These are phyloP conservation scores for Xerocomus spinulosus DNA, from an alignment of 768 basidiomycete species.

Conservation along the genomic window DNA sequence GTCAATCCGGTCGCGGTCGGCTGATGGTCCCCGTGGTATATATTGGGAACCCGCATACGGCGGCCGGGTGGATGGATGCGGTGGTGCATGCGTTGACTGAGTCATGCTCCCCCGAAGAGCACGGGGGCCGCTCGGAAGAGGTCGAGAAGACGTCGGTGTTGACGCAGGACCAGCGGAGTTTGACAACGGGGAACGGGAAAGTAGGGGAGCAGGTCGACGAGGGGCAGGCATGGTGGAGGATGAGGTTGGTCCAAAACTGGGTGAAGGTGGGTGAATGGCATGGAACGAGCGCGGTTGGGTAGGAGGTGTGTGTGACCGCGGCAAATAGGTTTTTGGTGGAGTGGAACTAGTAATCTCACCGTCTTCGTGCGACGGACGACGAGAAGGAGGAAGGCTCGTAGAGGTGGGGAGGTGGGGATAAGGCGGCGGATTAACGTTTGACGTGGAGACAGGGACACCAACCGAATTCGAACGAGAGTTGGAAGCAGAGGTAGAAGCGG, in stretches of 20 bases:
- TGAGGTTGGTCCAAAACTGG: conserved; percentile 22
- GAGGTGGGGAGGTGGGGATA: not conserved
- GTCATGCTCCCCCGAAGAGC: conserved; percentile 32
- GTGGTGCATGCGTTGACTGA: conserved; percentile 19
- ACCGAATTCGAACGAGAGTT: conserved; percentile 27
- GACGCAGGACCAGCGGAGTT: conserved; percentile 17
- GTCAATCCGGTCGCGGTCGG: conserved; percentile 46
- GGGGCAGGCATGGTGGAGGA: conserved; percentile 20
- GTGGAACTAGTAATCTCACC: conserved; percentile 46
- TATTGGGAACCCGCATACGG: conserved; percentile 30
- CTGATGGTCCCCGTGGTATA: conserved; percentile 48
- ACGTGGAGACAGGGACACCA: conserved; percentile 8
- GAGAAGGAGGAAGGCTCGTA: conserved; percentile 15
- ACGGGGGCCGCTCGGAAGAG: conserved; percentile 38
- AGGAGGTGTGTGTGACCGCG: conserved; percentile 42
- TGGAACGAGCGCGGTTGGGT: conserved; percentile 47
- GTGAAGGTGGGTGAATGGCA: conserved; percentile 22
- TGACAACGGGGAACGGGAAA: conserved; percentile 28
- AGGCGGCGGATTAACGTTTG: conserved; percentile 1
- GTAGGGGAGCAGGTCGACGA: conserved; percentile 30
- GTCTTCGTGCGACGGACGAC: conserved; percentile 45
- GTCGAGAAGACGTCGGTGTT: conserved; percentile 28
- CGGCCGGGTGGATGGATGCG: conserved; percentile 17
- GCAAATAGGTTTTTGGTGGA: conserved; percentile 33
- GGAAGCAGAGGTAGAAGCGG: conserved; percentile 17